Evolutionary conservation across 768 basidiomycete genomes (phyloP).

Genomic region (Myochromella boudieri): DNA sequence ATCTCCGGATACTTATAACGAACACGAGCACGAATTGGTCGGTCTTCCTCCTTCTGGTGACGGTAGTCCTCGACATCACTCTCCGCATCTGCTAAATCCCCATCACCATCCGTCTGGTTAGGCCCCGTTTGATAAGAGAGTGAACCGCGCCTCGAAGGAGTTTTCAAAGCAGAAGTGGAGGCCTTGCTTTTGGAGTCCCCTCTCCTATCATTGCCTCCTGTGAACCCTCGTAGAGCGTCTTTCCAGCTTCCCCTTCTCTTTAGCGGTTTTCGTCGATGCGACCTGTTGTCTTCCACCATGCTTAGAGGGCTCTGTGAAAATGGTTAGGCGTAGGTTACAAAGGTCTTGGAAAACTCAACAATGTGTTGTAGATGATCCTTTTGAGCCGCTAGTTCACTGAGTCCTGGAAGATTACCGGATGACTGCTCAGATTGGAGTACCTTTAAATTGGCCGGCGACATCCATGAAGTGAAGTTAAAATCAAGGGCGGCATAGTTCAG

Average conservation of each 20-base stretch:
- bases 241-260: slow-evolving; percentile 61
- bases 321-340: slow-evolving; percentile 1
- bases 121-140: slow-evolving; percentile 6
- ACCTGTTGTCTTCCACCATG: slow-evolving; percentile 78
- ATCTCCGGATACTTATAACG: slow-evolving; percentile 48
- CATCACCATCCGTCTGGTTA: slow-evolving; percentile 42
- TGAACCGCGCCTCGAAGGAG: slow-evolving; percentile 15
- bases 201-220: slow-evolving; percentile 38
- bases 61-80: slow-evolving; percentile 52
- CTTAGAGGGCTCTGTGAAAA: slow-evolving; percentile 70
- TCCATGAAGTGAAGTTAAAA: slow-evolving; percentile 99
- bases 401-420: slow-evolving; percentile 72
- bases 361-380: slow-evolving; percentile 89
- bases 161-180: slow-evolving; percentile 28
- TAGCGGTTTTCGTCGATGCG: slow-evolving; percentile 42
- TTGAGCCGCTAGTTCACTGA: slow-evolving; percentile 69
- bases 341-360: slow-evolving; percentile 21
- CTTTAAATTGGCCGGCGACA: slow-evolving; percentile 79
- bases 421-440: slow-evolving; percentile 89
- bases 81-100: slow-evolving; percentile 53
- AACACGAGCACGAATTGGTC: slow-evolving; percentile 74
- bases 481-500: slow-evolving; percentile 91
- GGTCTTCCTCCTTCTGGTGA: slow-evolving; percentile 64
- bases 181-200: slow-evolving; percentile 14
- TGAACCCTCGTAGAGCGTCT: slow-evolving; percentile 51